Evolutionary conservation across 83 land plant genomes (phyloP), one percentile per base, ranked within the genome.

Genomic region (Picea abies): DNA sequence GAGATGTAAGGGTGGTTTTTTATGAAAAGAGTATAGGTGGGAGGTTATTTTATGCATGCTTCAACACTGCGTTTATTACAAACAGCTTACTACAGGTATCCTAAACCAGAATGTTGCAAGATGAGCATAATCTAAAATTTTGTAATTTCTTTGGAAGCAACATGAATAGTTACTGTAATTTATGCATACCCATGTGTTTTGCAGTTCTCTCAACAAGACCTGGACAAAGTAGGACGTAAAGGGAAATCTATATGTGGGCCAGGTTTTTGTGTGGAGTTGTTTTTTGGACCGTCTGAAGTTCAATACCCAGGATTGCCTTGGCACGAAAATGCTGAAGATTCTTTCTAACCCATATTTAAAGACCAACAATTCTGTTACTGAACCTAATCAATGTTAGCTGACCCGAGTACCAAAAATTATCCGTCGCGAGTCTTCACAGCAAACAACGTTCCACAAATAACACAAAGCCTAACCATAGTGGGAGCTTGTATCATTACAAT

Each of bases 51-150:
- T 93, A 93, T 87, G 84, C 83, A 19, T 93, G 96, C 79, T 93
- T 90, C 92, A 93, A 93, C 63, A 90, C 96, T 60, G 84, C 82
- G 68, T 91, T 93, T 80, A 93, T 93, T 15, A 76, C 78, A 37
- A 88, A 85, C 80, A 87, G 96, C 85, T 72, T 93, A 84, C 72
- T 93, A 22, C 96, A 93, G 93, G 95, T 93, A 84, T 32, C n/a
- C 29, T 4, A 49, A 58, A 60, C 47, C 3, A n/a, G 67, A 23
- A 23, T 49, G 47, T 37, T 82, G 65, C 32, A 25, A 23, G 22
- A 67, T 52, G 26, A 5, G 76, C 76, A 68, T 56, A 32, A 0
- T 37, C 44, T 73, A 16, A 20, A 10, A 37, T 70, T 70, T n/a
- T 17, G 47, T 16, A 16, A 17, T 52, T 52, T 52, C 56, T 52